A percentile compares a stretch with the other conserved stretches of the same genome.
phyloP scores from a whole-genome alignment of 23 red algal genomes.

The Chondrus crispus region DNA sequence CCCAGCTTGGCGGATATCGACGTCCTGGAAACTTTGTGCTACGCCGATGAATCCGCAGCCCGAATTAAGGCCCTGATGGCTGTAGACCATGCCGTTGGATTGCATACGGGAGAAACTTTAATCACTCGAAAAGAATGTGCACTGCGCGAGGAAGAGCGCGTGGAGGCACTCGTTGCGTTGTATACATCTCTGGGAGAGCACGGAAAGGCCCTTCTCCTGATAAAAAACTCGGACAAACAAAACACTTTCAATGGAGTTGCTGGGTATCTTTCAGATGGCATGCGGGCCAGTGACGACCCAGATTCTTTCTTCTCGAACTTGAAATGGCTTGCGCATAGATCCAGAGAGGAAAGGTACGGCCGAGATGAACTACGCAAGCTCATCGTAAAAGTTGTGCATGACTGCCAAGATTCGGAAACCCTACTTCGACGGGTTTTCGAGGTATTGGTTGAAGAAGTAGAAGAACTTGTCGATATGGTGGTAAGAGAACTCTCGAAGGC shows the following conservation, averaged over 20 bases:
- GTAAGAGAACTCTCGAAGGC: not conserved
- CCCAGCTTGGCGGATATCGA: slow-evolving; percentile 36
- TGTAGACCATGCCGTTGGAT: slow-evolving; percentile 24
- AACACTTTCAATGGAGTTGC: slow-evolving; percentile 28
- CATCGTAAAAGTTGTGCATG: not conserved
- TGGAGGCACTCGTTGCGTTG: slow-evolving; percentile 44
- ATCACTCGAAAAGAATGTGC: slow-evolving; percentile 16
- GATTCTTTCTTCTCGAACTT: slow-evolving; percentile 38
- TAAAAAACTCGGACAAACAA: slow-evolving; percentile 38
- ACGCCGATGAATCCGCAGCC: slow-evolving; percentile 27
- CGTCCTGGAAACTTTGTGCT: slow-evolving; percentile 53
- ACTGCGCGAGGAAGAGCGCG: slow-evolving; percentile 42
- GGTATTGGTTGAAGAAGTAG: slow-evolving; percentile 48
- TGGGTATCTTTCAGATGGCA: slow-evolving; percentile 33
- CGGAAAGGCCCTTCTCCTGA: slow-evolving; percentile 41
- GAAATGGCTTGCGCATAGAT: slow-evolving; percentile 26
- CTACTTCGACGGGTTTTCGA: slow-evolving; percentile 18
- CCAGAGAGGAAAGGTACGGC: slow-evolving; percentile 21
- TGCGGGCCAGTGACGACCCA: slow-evolving; percentile 31
- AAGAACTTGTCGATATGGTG: slow-evolving; percentile 5
- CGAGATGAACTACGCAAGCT: slow-evolving; percentile 28
- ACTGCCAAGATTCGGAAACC: slow-evolving; percentile 24
- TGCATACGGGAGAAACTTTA: slow-evolving; percentile 24
- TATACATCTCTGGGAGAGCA: slow-evolving; percentile 50
- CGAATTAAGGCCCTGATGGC: slow-evolving; percentile 24